Evolutionary conservation across 192 early-diverging fungal species (phyloP), one percentile per base, ranked within the genome.

Genomic region (Kappamyces sp.): DNA sequence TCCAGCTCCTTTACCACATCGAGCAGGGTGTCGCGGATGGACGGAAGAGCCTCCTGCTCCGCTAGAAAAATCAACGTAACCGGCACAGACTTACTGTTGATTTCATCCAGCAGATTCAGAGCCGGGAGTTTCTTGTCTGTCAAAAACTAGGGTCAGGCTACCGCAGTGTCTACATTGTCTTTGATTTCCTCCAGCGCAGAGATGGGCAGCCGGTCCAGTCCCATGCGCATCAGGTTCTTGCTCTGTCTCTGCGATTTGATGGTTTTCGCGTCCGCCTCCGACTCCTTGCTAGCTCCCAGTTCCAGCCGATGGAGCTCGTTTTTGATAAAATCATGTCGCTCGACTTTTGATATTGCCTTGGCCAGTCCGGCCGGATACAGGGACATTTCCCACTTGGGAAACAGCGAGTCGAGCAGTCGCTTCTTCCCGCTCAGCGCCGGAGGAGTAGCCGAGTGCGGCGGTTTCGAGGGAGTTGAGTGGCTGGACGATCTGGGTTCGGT

Each of bases 1-100:
- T 71, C 66, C n/a, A 77, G 67, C 49, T 70, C 67, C 13, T 60
- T 55, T 1, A 74, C 61, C 23, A 77, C 23, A n/a, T 12, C 12
- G 33, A 9, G 4, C 3, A 3, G 55, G 5, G 15, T 33, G 8
- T 23, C 55, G 41, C 9, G 41, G 32, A 3, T 23, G 3, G 7
- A 36, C 47, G 36, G 5, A 44, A 4, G 55, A 32, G 5, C 42
- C 38, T 44, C 10, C 37, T 44, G 12, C 40, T 42, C n/a, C 1
- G 13, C 10, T 51, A 47, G 3, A 10, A 54, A 47, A 23, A 0
- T 23, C 23, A 23, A 23, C 23, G 23, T 4, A 1, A 13, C n/a
- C 10, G 12, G 34, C 37, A 55, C 40, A 54, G 0, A 3, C 1
- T 40, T 38, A 8, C n/a, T 63, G 35, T 60, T 38, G 40, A 9